phyloP scores from a whole-genome alignment of 768 basidiomycete species.

The Leccinum ochraceum region DNA sequence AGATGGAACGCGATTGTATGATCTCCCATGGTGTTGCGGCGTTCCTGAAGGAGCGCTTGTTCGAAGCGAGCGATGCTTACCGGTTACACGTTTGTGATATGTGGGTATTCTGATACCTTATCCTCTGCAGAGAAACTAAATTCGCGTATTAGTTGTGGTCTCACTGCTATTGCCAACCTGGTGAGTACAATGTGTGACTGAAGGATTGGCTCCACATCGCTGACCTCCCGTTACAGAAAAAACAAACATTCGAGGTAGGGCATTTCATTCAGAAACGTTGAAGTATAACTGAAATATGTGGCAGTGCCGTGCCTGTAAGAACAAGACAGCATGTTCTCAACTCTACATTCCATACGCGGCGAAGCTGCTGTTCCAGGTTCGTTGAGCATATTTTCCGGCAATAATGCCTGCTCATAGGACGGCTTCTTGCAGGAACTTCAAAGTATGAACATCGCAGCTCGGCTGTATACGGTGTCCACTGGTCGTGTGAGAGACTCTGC shows the following conservation, averaged over 20 bases:
- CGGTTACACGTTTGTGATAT: conserved; percentile 96
- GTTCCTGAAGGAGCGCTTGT: conserved; percentile 96
- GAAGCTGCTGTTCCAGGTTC: conserved; percentile 91
- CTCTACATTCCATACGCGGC: conserved; percentile 95
- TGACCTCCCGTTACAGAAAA: conserved; percentile 60
- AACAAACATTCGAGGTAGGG: conserved; percentile 89
- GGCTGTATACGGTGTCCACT: conserved; percentile 83
- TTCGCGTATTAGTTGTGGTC: conserved; percentile 65
- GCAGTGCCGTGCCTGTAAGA: conserved; percentile 92
- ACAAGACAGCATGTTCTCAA: conserved; percentile 93
- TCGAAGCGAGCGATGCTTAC: conserved; percentile 91
- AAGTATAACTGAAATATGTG: conserved; percentile 2
- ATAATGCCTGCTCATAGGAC: conserved; percentile 1
- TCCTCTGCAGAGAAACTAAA: conserved; percentile 9
- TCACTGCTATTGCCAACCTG: conserved; percentile 96
- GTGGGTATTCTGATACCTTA: conserved; percentile 46
- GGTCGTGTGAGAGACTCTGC: conserved; percentile 73
- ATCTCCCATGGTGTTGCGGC: conserved; percentile 98
- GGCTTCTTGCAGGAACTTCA: conserved; percentile 68
- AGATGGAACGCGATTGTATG: conserved; percentile 99
- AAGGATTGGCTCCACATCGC: conserved; percentile 9
- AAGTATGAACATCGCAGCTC: conserved; percentile 93
- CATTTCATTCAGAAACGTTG: conserved; percentile 1
- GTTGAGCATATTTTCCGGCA: conserved; percentile 17
- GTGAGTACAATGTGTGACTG: conserved; percentile 44